A percentile compares a stretch with the other conserved stretches of the same genome.
Evolutionary conservation across 2,329 filamentous ascomycete genomes (phyloP).

Genomic region (Aspergillus sp.): DNA sequence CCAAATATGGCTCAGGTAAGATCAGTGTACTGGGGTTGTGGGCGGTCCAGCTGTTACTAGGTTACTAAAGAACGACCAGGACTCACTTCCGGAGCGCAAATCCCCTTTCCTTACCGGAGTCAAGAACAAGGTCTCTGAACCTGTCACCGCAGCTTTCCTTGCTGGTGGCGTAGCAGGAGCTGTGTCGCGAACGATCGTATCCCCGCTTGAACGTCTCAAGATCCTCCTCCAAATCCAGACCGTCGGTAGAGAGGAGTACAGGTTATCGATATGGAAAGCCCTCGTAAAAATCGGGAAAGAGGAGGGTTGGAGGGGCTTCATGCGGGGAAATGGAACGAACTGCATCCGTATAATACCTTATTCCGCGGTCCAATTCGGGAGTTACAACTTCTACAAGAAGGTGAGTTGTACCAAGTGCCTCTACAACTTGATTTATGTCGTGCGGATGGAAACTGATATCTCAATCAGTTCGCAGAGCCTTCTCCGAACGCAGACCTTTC

Average conservation of each 20-base stretch:
- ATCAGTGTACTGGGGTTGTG: slow-evolving; percentile 2
- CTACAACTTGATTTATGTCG: not conserved
- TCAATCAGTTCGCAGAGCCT: slow-evolving; percentile 67
- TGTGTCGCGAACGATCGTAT: slow-evolving; percentile 96
- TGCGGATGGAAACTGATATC: slow-evolving; percentile 8
- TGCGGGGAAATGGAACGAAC: slow-evolving; percentile 97
- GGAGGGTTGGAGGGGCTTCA: slow-evolving; percentile 95
- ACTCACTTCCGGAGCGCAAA: slow-evolving; percentile 11
- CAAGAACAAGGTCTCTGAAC: slow-evolving; percentile 64
- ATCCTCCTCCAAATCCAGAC: slow-evolving; percentile 98
- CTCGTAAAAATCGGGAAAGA: slow-evolving; percentile 94
- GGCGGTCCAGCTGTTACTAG: slow-evolving; percentile 1
- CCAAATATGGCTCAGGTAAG: slow-evolving; percentile 22
- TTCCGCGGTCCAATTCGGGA: slow-evolving; percentile 96
- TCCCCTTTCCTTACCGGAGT: slow-evolving; percentile 23
- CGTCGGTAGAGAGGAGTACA: slow-evolving; percentile 86
- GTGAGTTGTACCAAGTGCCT: slow-evolving; percentile 52
- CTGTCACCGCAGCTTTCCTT: slow-evolving; percentile 86
- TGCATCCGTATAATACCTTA: slow-evolving; percentile 98
- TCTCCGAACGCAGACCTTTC: slow-evolving; percentile 71
- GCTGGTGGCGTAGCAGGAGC: slow-evolving; percentile 92
- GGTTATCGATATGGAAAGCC: slow-evolving; percentile 84
- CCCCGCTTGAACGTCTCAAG: slow-evolving; percentile 91
- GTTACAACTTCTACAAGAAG: slow-evolving; percentile 95
- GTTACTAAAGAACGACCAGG: slow-evolving; percentile 16